phyloP scores from a whole-genome alignment of 306 rosid genomes.

The Rosa rugosa region DNA sequence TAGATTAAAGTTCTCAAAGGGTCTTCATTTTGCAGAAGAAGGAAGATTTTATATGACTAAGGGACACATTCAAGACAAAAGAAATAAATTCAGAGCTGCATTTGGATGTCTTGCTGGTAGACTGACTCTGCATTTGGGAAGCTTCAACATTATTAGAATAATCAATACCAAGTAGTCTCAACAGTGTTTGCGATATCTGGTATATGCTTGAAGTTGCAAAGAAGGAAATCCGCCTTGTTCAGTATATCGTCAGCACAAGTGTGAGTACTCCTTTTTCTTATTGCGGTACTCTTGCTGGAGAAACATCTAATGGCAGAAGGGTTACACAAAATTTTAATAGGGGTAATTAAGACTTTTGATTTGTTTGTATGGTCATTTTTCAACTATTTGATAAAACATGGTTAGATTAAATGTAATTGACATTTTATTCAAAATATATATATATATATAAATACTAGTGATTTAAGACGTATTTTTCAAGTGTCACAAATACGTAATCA shows the following conservation, averaged over 20 bases:
- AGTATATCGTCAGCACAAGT: constrained; percentile 12
- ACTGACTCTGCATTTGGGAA: constrained; percentile 31
- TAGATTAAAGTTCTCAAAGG: constrained; percentile 34
- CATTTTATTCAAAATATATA: too few relatives aligned
- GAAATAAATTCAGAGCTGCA: constrained; percentile 25
- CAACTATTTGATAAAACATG: too few relatives aligned
- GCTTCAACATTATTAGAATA: constrained; percentile 18
- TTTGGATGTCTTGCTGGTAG: constrained; percentile 24
- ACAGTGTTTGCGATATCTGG: constrained; percentile 32
- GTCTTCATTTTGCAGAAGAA: constrained; percentile 26
- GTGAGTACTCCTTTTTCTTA: constrained; percentile 29
- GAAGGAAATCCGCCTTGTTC: constrained; percentile 24
- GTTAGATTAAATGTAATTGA: too few relatives aligned
- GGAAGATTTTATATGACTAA: constrained; percentile 31
- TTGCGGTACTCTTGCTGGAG: constrained; percentile 24
- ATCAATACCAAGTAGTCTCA: constrained; percentile 21
- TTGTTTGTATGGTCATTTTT: too few relatives aligned
- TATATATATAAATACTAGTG: too few relatives aligned
- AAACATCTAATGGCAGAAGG: too few relatives aligned
- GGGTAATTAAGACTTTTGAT: too few relatives aligned
- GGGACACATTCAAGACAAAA: constrained; percentile 30
- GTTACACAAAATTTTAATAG: too few relatives aligned
- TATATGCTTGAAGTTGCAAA: constrained; percentile 36
- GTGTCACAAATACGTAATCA: too few relatives aligned
- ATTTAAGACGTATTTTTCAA: too few relatives aligned